phyloP scores from a whole-genome alignment of 208 protist genomes.

The Leishmania gerbilli region DNA sequence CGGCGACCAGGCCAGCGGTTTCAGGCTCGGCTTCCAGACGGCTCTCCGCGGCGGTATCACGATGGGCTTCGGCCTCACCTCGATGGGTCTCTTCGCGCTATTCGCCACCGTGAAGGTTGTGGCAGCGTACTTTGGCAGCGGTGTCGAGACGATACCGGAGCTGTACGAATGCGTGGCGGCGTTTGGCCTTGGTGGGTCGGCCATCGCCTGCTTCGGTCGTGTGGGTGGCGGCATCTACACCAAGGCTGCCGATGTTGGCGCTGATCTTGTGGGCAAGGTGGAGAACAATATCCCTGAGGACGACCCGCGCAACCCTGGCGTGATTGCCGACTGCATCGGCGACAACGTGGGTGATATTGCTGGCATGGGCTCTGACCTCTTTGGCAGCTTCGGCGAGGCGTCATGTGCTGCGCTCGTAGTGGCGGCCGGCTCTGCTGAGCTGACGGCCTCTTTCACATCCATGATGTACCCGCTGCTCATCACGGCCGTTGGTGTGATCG shows the following conservation, averaged over 20 bases:
- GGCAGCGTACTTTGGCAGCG: slow-evolving; percentile 59
- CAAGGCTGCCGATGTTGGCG: slow-evolving; percentile 96
- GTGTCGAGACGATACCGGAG: slow-evolving; percentile 40
- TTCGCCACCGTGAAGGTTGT: slow-evolving; percentile 75
- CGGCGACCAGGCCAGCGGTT: slow-evolving; percentile 53
- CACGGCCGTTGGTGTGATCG: slow-evolving; percentile 73
- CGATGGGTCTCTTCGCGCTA: slow-evolving; percentile 78
- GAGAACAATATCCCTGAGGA: slow-evolving; percentile 96
- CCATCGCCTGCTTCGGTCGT: slow-evolving; percentile 96
- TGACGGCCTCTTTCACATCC: slow-evolving; percentile 62
- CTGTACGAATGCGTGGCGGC: slow-evolving; percentile 90
- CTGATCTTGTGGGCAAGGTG: slow-evolving; percentile 96
- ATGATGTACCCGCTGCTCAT: slow-evolving; percentile 93
- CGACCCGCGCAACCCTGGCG: slow-evolving; percentile 96
- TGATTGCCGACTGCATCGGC: slow-evolving; percentile 96
- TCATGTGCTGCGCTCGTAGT: slow-evolving; percentile 94
- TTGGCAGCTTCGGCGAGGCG: slow-evolving; percentile 95
- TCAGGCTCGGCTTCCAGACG: slow-evolving; percentile 72
- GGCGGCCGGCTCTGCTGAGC: slow-evolving; percentile 61
- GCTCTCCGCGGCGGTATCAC: slow-evolving; percentile 89
- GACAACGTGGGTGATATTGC: slow-evolving; percentile 97
- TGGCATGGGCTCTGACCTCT: slow-evolving; percentile 95
- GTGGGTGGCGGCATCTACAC: slow-evolving; percentile 97
- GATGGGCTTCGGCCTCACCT: slow-evolving; percentile 89
- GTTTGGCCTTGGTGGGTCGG: slow-evolving; percentile 96